Evolutionary conservation across 1,139 yeast genomes (phyloP), one percentile per base, ranked within the genome.

Genomic region (Debaryomyces psychrophilus): DNA sequence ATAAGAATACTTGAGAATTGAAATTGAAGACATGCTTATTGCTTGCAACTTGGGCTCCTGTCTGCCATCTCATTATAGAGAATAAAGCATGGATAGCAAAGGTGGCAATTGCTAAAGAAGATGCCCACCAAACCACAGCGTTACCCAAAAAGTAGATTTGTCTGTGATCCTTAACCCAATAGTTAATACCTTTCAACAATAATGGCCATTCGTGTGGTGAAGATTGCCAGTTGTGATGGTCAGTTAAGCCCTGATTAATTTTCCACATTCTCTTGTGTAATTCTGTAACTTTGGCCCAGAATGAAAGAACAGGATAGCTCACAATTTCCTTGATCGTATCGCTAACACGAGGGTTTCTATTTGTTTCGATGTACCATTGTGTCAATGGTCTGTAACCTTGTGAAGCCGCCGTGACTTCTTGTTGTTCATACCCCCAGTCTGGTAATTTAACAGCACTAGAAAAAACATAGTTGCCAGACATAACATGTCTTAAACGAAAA

Each of bases 361-460:
- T 92, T 50, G 84, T 79, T 71, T 95, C 99, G 59, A 95, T 73
- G 66, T 87, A 87, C 97, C 98, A 95, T 55, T 86, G 72, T 43
- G 90, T 79, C 65, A 88, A 82, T 36, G 83, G 81, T 56, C 83
- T 71, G 50, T 81, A 77, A 62, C 97, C 98, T 59, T 83, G 89
- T 43, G 82, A 74, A 43, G 97, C 95, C 68, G 97, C 82, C 8
- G 97, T 85, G 42, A 95, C 99, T 73, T 93, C 99, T 68, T 90
- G 97, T 71, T 95, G 99, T 57, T 87, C 95, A 60, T 87, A 90
- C 3, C 93, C 99, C 97, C 98, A 93, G 48, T 84, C 85, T 48
- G 99, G 99, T 56, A 93, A 81, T 67, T 88, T 89, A 44, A 82
- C 85, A 52, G 81, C 83, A 62, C 89, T 90, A 23, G 98, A 89